Evolutionary conservation across 169 alveolate species (phyloP), one percentile per base, ranked within the genome.

Genomic region (Plasmodium blacklocki): DNA sequence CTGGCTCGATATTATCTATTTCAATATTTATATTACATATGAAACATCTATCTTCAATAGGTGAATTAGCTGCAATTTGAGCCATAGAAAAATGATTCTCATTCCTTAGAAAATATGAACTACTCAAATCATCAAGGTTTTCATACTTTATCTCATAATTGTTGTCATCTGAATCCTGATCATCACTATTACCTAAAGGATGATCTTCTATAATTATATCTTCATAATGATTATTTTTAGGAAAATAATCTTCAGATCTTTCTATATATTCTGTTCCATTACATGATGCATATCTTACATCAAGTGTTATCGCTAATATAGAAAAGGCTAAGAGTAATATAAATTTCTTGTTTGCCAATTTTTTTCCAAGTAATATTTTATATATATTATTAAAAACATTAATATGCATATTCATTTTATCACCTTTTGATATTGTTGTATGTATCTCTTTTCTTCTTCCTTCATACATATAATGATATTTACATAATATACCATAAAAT

Each of bases 21-120:
- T 54, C 19, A 54, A 78, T 49, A 78, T 78, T 74, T 7, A 78
- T 66, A 32, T 32, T 26, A 59, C 18, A 2, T 15, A 78, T 50
- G 52, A 21, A 56, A 45, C 87, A 70, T 58, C 91, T 68, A 59
- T 85, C 91, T 50, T 85, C 75, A 56, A 85, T 68, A 12, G 91
- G 91, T 19, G 59, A 19, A 60, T 85, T 85, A 11, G 91, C 72
- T 26, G 64, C 43, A 43, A 12, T 58, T 85, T 85, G 91, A 29
- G 60, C 8, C 91, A 85, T 70, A 71, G 11, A 5, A 15, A 85
- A 15, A 49, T 23, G 64, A 3, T 78, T 7, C 6, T 19, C 52
- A 78, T 78, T 43, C 4, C 52, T 1, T 63, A n/a, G 7, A 50
- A 78, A 78, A 45, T 21, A 63, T 11, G 23, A 18, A 14, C 15